Evolutionary conservation across 176 grass and related monocot species (phyloP).

Genomic region (Triticum turgidum): DNA sequence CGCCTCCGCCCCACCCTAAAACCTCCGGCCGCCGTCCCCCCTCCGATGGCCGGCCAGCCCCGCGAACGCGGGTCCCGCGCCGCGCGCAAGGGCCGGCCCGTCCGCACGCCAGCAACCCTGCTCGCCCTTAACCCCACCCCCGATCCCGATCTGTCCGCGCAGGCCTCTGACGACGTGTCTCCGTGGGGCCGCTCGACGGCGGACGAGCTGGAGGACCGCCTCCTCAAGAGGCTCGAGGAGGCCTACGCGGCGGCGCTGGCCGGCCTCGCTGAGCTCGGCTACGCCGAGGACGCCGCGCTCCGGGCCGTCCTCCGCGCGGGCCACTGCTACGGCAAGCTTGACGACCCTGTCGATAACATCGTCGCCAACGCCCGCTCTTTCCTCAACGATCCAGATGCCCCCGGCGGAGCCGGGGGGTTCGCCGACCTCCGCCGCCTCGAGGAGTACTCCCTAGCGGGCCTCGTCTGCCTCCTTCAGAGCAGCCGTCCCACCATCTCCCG

Average conservation of each 20-base stretch:
- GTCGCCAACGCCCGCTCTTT: constrained; percentile 60
- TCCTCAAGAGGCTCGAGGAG: constrained; percentile 73
- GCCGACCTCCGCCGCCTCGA: constrained; percentile 76
- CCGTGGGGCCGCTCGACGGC: constrained; percentile 57
- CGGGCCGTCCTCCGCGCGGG: constrained; percentile 73
- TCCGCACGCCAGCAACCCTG: constrained; percentile 18
- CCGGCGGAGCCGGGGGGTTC: constrained; percentile 44
- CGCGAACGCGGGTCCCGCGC: constrained; percentile 32
- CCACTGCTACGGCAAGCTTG: constrained; percentile 71
- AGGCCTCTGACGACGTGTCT: constrained; percentile 24
- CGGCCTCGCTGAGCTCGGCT: constrained; percentile 58
- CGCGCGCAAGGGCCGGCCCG: constrained; percentile 30
- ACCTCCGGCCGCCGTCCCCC: neutral
- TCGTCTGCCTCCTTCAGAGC: constrained; percentile 89
- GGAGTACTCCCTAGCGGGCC: constrained; percentile 86
- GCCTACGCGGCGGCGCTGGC: constrained; percentile 77
- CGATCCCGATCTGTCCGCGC: constrained; percentile 39
- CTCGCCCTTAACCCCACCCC: constrained; percentile 37
- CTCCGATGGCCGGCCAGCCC: constrained; percentile 41
- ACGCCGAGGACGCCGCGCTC: constrained; percentile 63
- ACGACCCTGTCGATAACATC: constrained; percentile 77
- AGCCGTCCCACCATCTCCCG: constrained; percentile 63
- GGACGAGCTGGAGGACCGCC: constrained; percentile 73
- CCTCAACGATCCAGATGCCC: constrained; percentile 45
- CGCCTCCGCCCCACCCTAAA: constrained; percentile 6